These are phyloP conservation scores for Phymatotrichopsis omnivora DNA, from an alignment of 2,329 filamentous ascomycete species.

Conservation along the genomic window DNA sequence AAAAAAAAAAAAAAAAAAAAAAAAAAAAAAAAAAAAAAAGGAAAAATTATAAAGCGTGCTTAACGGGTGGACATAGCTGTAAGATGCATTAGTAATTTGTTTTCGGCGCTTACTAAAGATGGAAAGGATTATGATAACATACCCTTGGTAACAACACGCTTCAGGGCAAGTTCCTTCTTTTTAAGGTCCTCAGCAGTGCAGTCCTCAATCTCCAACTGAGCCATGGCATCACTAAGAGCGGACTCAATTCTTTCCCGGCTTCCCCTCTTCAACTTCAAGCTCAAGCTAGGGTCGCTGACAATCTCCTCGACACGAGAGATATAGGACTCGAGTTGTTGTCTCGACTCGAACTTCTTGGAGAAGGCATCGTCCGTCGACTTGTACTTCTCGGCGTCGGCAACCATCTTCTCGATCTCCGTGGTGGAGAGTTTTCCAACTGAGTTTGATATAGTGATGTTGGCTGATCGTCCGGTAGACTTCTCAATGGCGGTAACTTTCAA, in stretches of 20 bases:
- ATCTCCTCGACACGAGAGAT: conserved; percentile 98
- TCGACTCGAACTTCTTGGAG: conserved; percentile 98
- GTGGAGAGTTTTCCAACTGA: conserved; percentile 96
- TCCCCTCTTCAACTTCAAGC: conserved; percentile 94
- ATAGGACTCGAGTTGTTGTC: conserved; percentile 98
- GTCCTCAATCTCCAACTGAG: conserved; percentile 90
- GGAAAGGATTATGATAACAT: conserved; percentile 64
- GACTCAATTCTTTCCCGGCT: conserved; percentile 99
- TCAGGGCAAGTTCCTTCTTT: conserved; percentile 99
- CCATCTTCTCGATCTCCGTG: conserved; percentile 94
- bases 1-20: conserved; percentile 19
- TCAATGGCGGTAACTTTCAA: conserved; percentile 98
- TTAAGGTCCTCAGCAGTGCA: conserved; percentile 86
- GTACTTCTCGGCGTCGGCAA: conserved; percentile 90
- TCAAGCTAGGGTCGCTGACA: conserved; percentile 89
- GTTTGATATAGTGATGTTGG: conserved; percentile 99
- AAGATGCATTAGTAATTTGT: conserved; percentile 3
- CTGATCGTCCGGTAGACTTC: conserved; percentile 94
- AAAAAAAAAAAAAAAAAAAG: conserved; percentile 9
- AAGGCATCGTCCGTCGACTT: conserved; percentile 97
- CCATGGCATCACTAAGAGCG: conserved; percentile 94
- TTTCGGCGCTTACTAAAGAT: conserved; percentile 2
- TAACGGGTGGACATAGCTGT: conserved; percentile 26
- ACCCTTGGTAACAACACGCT: conserved; percentile 96
- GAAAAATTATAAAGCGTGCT: conserved; percentile 15